Percentiles rank a stretch among this genome's conserved stretches.
These are phyloP conservation scores for Coriolopsis trogii DNA, from an alignment of 1,284 basidiomycete species.

Conservation along the genomic window DNA sequence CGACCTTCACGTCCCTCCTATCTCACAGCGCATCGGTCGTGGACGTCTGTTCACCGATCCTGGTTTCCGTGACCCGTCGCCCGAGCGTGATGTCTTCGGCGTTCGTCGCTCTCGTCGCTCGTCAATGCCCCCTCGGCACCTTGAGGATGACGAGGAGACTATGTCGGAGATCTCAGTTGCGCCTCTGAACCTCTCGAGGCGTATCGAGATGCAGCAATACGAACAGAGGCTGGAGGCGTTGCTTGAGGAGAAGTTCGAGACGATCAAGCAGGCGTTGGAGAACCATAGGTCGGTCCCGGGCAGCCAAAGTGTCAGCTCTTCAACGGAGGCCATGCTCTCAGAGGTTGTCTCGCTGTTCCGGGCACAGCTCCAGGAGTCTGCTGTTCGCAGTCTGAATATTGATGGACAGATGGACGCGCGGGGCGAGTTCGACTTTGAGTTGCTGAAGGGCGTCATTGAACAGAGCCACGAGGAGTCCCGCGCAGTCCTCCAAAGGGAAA, in stretches of 20 bases:
- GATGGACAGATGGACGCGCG: constrained; percentile 70
- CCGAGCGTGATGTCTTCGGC: constrained; percentile 52
- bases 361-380: constrained; percentile 64
- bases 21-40: constrained; percentile 59
- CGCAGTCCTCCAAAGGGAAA: constrained; percentile 58
- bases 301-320: constrained; percentile 38
- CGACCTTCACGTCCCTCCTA: constrained; percentile 67
- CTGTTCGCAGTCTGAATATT: constrained; percentile 57
- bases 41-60: constrained; percentile 60
- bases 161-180: constrained; percentile 47
- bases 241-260: constrained; percentile 69
- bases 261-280: constrained; percentile 38
- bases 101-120: constrained; percentile 50
- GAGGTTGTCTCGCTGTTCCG: constrained; percentile 72
- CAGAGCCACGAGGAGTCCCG: constrained; percentile 65
- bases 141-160: constrained; percentile 30
- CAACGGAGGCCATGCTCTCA: constrained; percentile 60
- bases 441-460: constrained; percentile 71
- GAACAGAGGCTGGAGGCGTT: constrained; percentile 61
- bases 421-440: constrained; percentile 76
- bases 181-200: constrained; percentile 55
- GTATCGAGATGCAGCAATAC: constrained; percentile 59
- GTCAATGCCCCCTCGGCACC: constrained; percentile 61
- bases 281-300: constrained; percentile 20
- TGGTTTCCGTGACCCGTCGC: constrained; percentile 38